Base-by-base conservation (phyloP, 148 eudicot genomes). In the Agrostemma githago region DNA sequence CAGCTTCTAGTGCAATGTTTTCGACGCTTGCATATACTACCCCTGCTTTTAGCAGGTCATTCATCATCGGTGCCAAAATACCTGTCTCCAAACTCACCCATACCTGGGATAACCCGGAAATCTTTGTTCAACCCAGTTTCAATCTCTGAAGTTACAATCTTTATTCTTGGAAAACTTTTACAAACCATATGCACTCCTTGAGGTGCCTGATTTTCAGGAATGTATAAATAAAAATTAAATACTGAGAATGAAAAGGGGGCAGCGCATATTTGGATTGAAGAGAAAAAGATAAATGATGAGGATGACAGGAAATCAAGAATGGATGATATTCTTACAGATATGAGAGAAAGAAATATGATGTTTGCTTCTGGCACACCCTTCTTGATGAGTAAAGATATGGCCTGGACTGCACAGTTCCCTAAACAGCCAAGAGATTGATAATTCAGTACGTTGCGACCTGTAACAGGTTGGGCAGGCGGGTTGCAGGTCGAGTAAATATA, bases 51-150 rank as follows among this genome's bases (percentile, higher is more conserved):
- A 17, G 43, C 38, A 38, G 66, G 2, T 78, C 72, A 85, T 64
- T 88, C 94, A 14, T 92, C 97, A 73, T 93, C 98, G 17, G 98
- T 93, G 76, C 98, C 98, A 77, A 91, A 93, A 79, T 93, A 94
- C 71, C 98, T 82, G 76, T 94, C 98, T 76, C 98, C 98, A 66
- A 94, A 94, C 78, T 91, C 97, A n/a, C 98, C 97, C 98, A 94
- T 94, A 10, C 98, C 98, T 3, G 98, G 98, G 58, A 94, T 79
- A 4, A 94, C 98, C 38, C 97, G 97, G 68, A 66, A 91, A 72
- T 89, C 97, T 75, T 89, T 84, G 74, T 94, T 91, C 76, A 94
- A 74, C 5, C 98, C 97, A 11, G 70, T 80, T 79, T 94, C 98
- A 66, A 94, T 91, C 84, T 94, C 98, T 34, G 98, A 94, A 20